Evolutionary conservation across 306 rosid genomes (phyloP), one percentile per base, ranked within the genome.

Genomic region (Vigna mungo): DNA sequence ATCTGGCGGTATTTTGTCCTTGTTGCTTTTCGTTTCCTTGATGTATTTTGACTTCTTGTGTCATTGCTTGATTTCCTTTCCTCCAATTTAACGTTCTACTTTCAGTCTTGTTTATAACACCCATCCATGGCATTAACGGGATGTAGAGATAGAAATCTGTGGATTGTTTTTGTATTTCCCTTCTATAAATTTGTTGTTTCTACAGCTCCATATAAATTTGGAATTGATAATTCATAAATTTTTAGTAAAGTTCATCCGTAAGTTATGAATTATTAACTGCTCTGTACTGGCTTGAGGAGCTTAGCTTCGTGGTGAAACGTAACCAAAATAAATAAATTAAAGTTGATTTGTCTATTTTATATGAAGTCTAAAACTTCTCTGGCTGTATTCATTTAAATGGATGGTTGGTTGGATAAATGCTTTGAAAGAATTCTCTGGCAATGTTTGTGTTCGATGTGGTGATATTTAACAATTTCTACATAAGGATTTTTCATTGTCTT

Each of bases 381-480:
- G 37, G 54, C 16, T 62, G 27, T 58, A n/a, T 70, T 74, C 47
- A 46, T 20, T 55, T 39, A 25, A 81, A 67, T n/a, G 46, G 46
- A 78, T n/a, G 46, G 52, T 74, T 70, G 63, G 37, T 44, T 61
- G 64, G 41, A 47, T 12, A 56, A 62, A 47, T 48, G 72, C 58
- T 59, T 30, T 52, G 41, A n/a, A 64, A 36, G 10, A 47, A 11
- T 18, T 21, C 3, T n/a, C 48, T 9, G 46, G 68, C 51, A 70
- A 25, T 53, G 14, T 60, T 62, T 44, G 25, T 54, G 53, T 32
- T 68, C 1, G 21, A 27, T 18, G 36, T 59, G 5, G 44, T 52
- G 59, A 46, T 78, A 32, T 25, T 27, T 58, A 5, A 41, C 64
- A 23, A 6, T 49, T 80, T 48, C 37, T 56, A 13, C 75, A 32